Percentiles rank a stretch among this genome's conserved stretches.
Conservation (phyloP, 1,139 yeast species). For the Kazachstania sp. region DNA sequence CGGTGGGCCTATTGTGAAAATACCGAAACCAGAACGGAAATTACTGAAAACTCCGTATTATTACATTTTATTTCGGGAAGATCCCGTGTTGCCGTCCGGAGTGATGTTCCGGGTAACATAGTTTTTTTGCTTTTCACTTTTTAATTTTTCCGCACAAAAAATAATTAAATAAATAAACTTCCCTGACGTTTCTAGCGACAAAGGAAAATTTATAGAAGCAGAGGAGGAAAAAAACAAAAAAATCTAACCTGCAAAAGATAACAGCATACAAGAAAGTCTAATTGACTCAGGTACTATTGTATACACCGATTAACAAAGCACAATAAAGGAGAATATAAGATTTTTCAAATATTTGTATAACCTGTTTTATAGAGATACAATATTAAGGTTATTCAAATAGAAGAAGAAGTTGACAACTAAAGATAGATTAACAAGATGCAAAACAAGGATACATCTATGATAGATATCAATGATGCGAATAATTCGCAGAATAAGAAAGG, state of each 20-base stretch:
- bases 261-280: neutral
- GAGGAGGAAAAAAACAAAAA: too few relatives aligned
- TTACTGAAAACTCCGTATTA: too few relatives aligned
- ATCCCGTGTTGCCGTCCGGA: too few relatives aligned
- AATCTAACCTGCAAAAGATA: neutral
- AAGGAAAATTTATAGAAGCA: neutral
- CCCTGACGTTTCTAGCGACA: neutral
- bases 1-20: too few relatives aligned
- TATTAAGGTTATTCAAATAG: neutral
- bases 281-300: neutral
- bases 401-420: neutral
- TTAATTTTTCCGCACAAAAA: too few relatives aligned
- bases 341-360: too few relatives aligned
- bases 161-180: neutral
- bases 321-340: too few relatives aligned
- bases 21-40: too few relatives aligned
- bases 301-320: neutral
- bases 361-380: too few relatives aligned
- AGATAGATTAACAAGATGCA: neutral
- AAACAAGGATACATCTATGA: constrained; percentile 7
- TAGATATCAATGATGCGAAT: constrained; percentile 7
- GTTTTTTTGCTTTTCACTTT: neutral
- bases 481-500: neutral
- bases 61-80: too few relatives aligned
- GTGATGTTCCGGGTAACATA: too few relatives aligned